phyloP scores from a whole-genome alignment of 2,329 filamentous ascomycete species.

The Dactylellina cionopaga region DNA sequence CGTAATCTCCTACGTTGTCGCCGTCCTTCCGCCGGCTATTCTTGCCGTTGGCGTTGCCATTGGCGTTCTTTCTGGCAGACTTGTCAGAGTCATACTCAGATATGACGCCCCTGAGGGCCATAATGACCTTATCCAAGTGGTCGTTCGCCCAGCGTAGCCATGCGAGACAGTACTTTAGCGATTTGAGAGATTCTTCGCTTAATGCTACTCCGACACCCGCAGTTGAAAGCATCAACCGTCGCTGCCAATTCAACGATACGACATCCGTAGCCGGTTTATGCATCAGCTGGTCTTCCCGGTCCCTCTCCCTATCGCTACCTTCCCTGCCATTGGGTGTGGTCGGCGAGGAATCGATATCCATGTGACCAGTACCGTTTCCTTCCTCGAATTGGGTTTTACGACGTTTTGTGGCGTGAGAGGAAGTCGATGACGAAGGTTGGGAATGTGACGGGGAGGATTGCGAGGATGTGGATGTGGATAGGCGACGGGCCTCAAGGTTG shows the following conservation, averaged over 20 bases:
- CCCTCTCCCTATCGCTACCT: constrained; percentile 60
- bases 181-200: constrained; percentile 85
- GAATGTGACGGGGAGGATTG: constrained; percentile 60
- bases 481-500: constrained; percentile 68
- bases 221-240: constrained; percentile 85
- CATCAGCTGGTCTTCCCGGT: constrained; percentile 57
- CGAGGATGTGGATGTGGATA: constrained; percentile 30
- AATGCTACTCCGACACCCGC: constrained; percentile 91
- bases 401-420: constrained; percentile 65
- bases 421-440: constrained; percentile 55
- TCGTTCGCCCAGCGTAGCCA: constrained; percentile 84
- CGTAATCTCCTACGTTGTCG: constrained; percentile 53
- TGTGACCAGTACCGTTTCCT: constrained; percentile 50
- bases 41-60: constrained; percentile 27
- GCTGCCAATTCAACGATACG: constrained; percentile 73
- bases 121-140: constrained; percentile 79
- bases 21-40: too few species aligned
- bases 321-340: constrained; percentile 57
- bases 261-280: constrained; percentile 56
- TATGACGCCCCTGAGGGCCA: constrained; percentile 76
- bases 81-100: constrained; percentile 78
- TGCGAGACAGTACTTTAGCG: constrained; percentile 82
- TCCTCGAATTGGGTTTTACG: constrained; percentile 67
- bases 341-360: constrained; percentile 53
- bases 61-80: too few species aligned